Percentiles rank a stretch among this genome's conserved stretches.
Conservation (phyloP, 768 basidiomycete species). For the Russula virescens region DNA sequence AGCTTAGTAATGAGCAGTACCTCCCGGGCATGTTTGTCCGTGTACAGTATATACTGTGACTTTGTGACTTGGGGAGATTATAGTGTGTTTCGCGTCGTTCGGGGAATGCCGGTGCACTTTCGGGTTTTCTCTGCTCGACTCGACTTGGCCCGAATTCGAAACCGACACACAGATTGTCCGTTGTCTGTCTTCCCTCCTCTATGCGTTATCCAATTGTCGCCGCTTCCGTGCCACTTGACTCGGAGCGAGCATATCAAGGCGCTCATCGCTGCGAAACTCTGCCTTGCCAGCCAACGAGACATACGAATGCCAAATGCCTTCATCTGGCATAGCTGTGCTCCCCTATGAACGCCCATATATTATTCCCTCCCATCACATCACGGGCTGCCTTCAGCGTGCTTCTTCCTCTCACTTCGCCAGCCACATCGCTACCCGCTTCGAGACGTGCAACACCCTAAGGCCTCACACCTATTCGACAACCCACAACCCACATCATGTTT, state of each 20-base stretch:
- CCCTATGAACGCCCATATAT: neutral
- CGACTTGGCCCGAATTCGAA: too few relatives aligned
- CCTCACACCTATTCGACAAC: neutral
- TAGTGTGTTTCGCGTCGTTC: too few relatives aligned
- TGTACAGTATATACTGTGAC: too few relatives aligned
- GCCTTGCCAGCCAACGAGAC: neutral
- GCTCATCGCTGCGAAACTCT: neutral
- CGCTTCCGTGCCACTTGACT: neutral
- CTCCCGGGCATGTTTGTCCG: too few relatives aligned
- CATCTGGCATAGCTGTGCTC: neutral
- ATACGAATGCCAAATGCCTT: conserved; percentile 10
- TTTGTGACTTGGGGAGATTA: too few relatives aligned
- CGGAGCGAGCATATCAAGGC: neutral
- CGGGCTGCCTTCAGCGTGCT: neutral
- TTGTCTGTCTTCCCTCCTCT: neutral
- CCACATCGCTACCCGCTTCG: conserved; percentile 7
- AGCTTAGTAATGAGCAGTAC: too few relatives aligned
- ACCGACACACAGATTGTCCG: too few relatives aligned
- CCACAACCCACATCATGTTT: conserved; percentile 1
- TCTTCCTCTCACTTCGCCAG: neutral
- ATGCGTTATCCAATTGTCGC: neutral
- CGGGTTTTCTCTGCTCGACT: too few relatives aligned
- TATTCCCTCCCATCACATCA: neutral
- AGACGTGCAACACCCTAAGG: neutral
- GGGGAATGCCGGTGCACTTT: too few relatives aligned